Evolutionary conservation across 2,329 filamentous ascomycete genomes (phyloP).

Genomic region (Nannizziopsis arthrosporioides): DNA sequence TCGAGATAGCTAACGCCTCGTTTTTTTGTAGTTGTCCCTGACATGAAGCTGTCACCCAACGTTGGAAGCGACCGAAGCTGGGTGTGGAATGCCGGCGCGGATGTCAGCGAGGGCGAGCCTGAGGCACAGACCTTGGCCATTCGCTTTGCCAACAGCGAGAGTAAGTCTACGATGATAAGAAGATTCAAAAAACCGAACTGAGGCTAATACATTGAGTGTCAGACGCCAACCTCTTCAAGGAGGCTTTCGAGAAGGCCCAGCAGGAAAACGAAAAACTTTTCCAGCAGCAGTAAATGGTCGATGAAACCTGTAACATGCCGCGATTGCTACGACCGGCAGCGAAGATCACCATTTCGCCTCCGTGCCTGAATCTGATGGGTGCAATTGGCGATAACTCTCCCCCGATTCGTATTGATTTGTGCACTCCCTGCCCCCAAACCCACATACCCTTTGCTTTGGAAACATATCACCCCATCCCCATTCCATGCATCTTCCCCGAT

Average conservation of each 20-base stretch:
- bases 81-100: constrained; percentile 97
- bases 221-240: constrained; percentile 98
- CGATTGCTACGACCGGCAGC: background rate
- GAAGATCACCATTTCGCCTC: too few relatives aligned
- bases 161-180: constrained; percentile 43
- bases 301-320: background rate
- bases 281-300: constrained; percentile 36
- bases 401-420: constrained; percentile 2
- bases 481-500: too few relatives aligned
- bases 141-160: constrained; percentile 94
- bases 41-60: constrained; percentile 98
- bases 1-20: constrained; percentile 15
- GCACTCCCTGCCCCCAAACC: background rate
- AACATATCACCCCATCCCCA: background rate
- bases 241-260: constrained; percentile 92
- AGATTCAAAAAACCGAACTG: background rate
- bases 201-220: constrained; percentile 6
- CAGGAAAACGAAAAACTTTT: constrained; percentile 89
- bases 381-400: background rate
- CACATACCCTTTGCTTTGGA: constrained; percentile 3
- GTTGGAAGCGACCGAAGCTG: constrained; percentile 96
- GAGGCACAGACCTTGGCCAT: constrained; percentile 94
- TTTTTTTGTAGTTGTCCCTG: constrained; percentile 62
- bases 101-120: constrained; percentile 95
- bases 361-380: too few relatives aligned